These are phyloP conservation scores for Capsicum chinense DNA, from an alignment of 257 asterid species.

Conservation along the genomic window DNA sequence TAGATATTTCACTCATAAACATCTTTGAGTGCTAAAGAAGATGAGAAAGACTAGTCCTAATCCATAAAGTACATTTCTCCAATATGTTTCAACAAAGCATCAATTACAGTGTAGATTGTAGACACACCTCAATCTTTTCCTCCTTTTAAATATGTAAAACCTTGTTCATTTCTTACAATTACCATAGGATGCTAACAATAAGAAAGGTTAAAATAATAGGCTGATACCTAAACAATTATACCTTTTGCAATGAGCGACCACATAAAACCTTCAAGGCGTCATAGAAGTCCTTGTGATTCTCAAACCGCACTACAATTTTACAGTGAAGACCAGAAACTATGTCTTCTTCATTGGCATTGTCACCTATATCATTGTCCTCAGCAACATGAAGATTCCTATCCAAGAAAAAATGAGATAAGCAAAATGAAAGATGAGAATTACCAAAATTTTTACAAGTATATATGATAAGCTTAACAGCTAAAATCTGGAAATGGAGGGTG, in stretches of 20 bases:
- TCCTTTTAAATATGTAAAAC: not conserved
- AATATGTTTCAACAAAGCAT: not conserved
- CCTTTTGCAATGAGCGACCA: conserved; percentile 91
- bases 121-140: not conserved
- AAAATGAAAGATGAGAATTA: conserved; percentile 21
- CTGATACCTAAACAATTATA: conserved; percentile 29
- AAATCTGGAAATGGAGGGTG: conserved; percentile 21
- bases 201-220: not conserved
- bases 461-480: not conserved
- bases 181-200: not conserved
- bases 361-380: conserved; percentile 76
- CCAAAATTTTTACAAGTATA: not conserved
- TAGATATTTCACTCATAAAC: not conserved
- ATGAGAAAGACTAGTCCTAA: not conserved
- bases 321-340: conserved; percentile 89
- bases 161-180: not conserved
- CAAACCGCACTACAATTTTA: conserved; percentile 82
- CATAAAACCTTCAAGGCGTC: conserved; percentile 78
- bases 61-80: not conserved
- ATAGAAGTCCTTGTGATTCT: conserved; percentile 66
- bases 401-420: conserved; percentile 34
- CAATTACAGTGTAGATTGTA: not conserved
- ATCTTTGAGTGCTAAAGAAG: conserved; percentile 4
- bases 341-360: conserved; percentile 59
- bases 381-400: conserved; percentile 90